These are phyloP conservation scores for Pythium rhizo-oryzae DNA, from an alignment of 352 stramenopile genomes.

Conservation along the genomic window DNA sequence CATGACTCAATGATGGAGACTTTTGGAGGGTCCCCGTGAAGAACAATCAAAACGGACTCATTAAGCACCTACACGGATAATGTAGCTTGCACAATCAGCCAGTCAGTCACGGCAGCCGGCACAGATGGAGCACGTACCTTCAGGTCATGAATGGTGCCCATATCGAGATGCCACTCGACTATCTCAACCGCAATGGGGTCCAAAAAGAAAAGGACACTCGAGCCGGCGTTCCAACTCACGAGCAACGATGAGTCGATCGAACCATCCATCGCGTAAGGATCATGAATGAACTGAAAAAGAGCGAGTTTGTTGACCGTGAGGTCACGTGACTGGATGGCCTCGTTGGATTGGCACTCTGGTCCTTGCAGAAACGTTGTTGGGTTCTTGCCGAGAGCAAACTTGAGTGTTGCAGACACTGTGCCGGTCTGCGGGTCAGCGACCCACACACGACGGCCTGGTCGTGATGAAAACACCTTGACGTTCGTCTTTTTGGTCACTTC, in stretches of 20 bases:
- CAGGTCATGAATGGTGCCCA: constrained; percentile 84
- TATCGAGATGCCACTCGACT: constrained; percentile 86
- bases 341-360: constrained; percentile 54
- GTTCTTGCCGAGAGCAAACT: constrained; percentile 79
- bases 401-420: constrained; percentile 82
- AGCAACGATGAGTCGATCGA: constrained; percentile 54
- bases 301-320: constrained; percentile 83
- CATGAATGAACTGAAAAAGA: constrained; percentile 72
- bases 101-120: background rate
- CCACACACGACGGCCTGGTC: constrained; percentile 82
- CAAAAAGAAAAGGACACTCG: constrained; percentile 82
- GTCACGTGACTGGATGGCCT: constrained; percentile 70
- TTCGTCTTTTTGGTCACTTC: constrained; percentile 39
- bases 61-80: constrained; percentile 52
- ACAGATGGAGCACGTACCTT: constrained; percentile 38
- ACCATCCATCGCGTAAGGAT: constrained; percentile 53
- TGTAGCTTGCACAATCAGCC: too few relatives aligned
- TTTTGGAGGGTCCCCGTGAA: constrained; percentile 77
- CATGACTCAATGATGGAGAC: constrained; percentile 78
- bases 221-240: constrained; percentile 82
- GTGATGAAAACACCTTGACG: constrained; percentile 77
- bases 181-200: constrained; percentile 85
- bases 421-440: constrained; percentile 76
- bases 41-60: constrained; percentile 66
- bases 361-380: constrained; percentile 61